Conservation (phyloP, 2,329 filamentous ascomycete genomes). For the Fusarium sp. region DNA sequence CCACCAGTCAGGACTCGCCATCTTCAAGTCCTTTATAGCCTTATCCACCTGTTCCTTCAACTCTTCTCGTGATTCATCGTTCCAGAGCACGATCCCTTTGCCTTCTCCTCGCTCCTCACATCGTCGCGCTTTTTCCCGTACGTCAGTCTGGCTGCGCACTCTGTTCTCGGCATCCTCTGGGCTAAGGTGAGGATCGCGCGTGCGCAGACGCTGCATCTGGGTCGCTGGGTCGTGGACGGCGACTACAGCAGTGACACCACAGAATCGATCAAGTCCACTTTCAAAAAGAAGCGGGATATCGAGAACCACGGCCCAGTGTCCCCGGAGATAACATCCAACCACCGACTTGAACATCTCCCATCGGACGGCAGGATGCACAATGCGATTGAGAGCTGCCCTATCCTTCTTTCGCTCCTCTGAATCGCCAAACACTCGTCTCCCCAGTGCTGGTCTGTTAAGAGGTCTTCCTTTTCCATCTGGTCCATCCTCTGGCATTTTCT, state of each 20-base stretch:
- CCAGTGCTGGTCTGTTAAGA: constrained; percentile 88
- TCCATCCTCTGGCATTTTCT: constrained; percentile 66
- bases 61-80: constrained; percentile 81
- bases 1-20: constrained; percentile 84
- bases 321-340: constrained; percentile 77
- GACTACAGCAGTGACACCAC: constrained; percentile 88
- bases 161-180: constrained; percentile 90
- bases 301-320: constrained; percentile 89
- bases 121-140: constrained; percentile 83
- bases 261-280: constrained; percentile 85
- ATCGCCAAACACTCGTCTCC: constrained; percentile 86
- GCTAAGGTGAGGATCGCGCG: constrained; percentile 81
- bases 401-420: constrained; percentile 77
- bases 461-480: constrained; percentile 75
- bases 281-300: constrained; percentile 96
- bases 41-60: constrained; percentile 75
- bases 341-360: constrained; percentile 83
- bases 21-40: constrained; percentile 74
- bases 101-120: constrained; percentile 74
- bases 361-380: constrained; percentile 92
- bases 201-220: constrained; percentile 84
- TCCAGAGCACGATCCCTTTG: constrained; percentile 87
- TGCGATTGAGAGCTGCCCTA: constrained; percentile 83
- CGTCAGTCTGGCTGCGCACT: constrained; percentile 87
- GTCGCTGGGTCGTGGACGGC: constrained; percentile 82